Base-by-base conservation (phyloP, 2,329 filamentous ascomycete genomes). In the Colletotrichum graminicola region DNA sequence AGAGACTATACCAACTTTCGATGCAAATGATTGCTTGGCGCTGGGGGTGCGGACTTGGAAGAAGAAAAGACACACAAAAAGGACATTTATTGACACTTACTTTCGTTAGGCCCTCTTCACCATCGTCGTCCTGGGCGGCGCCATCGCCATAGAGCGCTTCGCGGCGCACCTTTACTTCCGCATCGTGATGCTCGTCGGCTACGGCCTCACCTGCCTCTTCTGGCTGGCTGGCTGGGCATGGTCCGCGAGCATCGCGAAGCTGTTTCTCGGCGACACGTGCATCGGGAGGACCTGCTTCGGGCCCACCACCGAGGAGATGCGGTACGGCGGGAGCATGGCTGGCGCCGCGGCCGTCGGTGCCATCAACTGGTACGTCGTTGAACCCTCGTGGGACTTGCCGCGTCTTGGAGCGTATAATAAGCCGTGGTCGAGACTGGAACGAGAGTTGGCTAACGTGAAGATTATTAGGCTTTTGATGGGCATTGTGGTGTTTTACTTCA, bases 211-310 rank as follows among this genome's bases (percentile, higher is more conserved):
- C 64, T 71, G 79, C 68, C 79, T 86, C 75, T 84, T 87, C 73
- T 86, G 85, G 83, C 78, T 86, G 11, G 74, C 78, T 0, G 81
- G 76, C 8, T 84, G 82, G 82, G 78, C 80, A 29, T 85, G 83
- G 83, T 79, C 82, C 6, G 81, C 81, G 12, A 79, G 79, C 23
- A 77, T 77, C 75, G 80, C 81, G 21, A 67, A 77, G 8, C 68
- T 75, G 29, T 77, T 77, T 36, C 74, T 79, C 52, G 49, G 56
- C 32, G 39, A 60, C 55, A 61, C 56, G 18, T 72, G 65, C 51
- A 74, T 75, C 5, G 75, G 75, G 34, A 69, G 75, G 39, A 74
- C 71, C 21, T 75, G 73, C 66, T 76, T 76, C 56, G 64, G 76
- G 0, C 43, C 32, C 21, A 78, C 74, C 73, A 70, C 56, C 59